phyloP scores from a whole-genome alignment of 768 basidiomycete genomes.

The Inosperma sp. region DNA sequence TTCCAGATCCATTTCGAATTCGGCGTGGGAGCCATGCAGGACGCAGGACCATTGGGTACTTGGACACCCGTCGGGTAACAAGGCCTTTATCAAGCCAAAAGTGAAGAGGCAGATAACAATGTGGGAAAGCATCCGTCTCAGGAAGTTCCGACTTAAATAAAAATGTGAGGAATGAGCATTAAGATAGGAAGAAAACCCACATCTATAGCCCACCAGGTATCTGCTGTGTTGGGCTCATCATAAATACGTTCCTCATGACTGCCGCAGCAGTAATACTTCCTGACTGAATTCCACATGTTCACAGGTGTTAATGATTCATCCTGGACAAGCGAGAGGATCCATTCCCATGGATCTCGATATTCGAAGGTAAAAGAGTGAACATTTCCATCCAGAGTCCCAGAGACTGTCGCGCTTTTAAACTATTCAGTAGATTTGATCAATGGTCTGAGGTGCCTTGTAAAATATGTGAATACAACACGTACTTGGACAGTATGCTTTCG shows the following conservation, averaged over 20 bases:
- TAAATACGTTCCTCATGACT: conserved; percentile 17
- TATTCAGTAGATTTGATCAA: conserved; percentile 6
- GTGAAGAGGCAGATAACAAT: conserved; percentile 26
- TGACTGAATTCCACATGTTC: conserved; percentile 21
- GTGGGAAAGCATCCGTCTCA: conserved; percentile 14
- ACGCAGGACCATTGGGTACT: conserved; percentile 26
- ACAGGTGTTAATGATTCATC: conserved; percentile 19
- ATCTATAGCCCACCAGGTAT: conserved; percentile 28
- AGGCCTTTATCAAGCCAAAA: conserved; percentile 28
- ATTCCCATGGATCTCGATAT: conserved; percentile 30
- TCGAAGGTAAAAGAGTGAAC: conserved; percentile 19
- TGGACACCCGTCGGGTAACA: conserved; percentile 16
- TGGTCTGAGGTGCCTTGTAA: background rate
- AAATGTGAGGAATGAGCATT: background rate
- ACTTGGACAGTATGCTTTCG: conserved; percentile 21
- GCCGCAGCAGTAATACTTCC: conserved; percentile 22
- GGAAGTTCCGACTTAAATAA: conserved; percentile 19
- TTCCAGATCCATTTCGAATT: conserved; percentile 30
- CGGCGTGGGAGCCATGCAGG: conserved; percentile 23
- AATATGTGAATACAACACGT: background rate
- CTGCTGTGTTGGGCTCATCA: conserved; percentile 28
- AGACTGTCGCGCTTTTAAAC: conserved; percentile 19
- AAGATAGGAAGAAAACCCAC: conserved; percentile 12
- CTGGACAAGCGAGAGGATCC: conserved; percentile 18
- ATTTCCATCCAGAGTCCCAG: conserved; percentile 16